Base-by-base conservation (phyloP, 2,329 filamentous ascomycete genomes). In the Fusarium papillatum region DNA sequence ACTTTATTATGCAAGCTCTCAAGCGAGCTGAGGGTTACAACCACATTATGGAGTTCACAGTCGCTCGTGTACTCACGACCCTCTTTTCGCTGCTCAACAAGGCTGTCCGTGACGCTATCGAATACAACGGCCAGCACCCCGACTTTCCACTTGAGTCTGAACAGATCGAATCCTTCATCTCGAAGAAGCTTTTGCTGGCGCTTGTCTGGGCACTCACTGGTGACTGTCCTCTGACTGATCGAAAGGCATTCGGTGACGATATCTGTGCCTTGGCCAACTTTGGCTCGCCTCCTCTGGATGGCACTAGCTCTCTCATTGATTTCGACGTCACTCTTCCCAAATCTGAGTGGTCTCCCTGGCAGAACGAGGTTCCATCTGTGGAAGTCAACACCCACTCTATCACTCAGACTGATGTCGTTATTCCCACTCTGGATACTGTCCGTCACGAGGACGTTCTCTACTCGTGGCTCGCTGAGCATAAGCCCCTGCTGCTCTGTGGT, bases 401-500 rank as follows among this genome's bases (percentile, higher is more conserved):
- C 81, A 98, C 95, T 1, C 96, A 99, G 83, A 99, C 97, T 2
- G 97, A 99, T 84, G 95, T 98, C 48, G 97, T 99, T 73, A 99
- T 99, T 81, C 97, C 97, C 2, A 99, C 97, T 0, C 88, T 99
- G 62, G 97, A 99, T 83, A 99, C 97, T 34, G 94, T 99, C 55
- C 95, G 97, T 36, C 97, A 99, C 80, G 97, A 99, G 84, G 97
- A 98, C 85, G 95, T 99, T n/a, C 89, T 99, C 19, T 99, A 99
- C 87, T 99, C 97, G 5, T 99, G 97, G 97, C 91, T 99, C 55
- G 97, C 97, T 19, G 97, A 99, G 84, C 97, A 99, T 83, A 99
- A 99, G 87, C 97, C 97, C 16, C 89, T 99, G 22, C 88, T 99
- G 64, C 93, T 99, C 19, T 99, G 97, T 83, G 97, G 97, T 84